A percentile compares a stretch with the other conserved stretches of the same genome.
phyloP scores from a whole-genome alignment of 352 stramenopile genomes.

The Phytophthora brassicae region DNA sequence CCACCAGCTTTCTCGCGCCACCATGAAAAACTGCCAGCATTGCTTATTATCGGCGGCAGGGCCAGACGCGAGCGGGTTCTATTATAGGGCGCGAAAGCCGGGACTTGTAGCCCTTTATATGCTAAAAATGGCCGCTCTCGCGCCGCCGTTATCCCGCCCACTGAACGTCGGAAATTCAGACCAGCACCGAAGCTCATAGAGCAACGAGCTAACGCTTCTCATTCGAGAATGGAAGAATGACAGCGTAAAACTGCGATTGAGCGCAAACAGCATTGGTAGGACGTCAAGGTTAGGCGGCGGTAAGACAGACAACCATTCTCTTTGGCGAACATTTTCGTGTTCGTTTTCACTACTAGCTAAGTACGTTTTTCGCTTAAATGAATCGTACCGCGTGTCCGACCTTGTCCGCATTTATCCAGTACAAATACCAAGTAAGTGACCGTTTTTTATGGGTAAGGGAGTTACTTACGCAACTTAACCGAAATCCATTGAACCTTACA shows the following conservation, averaged over 20 bases:
- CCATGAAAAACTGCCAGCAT: neutral
- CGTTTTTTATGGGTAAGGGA: conserved; percentile 37
- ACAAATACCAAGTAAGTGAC: neutral
- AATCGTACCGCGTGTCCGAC: conserved; percentile 2
- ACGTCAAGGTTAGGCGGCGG: too few species aligned
- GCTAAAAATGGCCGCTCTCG: conserved; percentile 11
- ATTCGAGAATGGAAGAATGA: neutral
- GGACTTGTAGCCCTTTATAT: conserved; percentile 14
- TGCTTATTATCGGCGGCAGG: neutral
- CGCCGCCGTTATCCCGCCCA: conserved; percentile 2
- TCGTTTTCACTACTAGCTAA: neutral
- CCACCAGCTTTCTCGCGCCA: conserved; percentile 6
- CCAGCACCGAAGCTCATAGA: neutral
- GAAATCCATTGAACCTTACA: conserved; percentile 21
- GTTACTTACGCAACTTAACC: conserved; percentile 29
- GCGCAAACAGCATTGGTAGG: neutral
- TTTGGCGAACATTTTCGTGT: conserved; percentile 1
- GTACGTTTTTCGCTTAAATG: conserved; percentile 14
- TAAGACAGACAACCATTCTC: neutral
- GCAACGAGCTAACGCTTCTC: neutral
- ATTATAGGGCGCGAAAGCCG: conserved; percentile 17
- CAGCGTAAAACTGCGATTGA: too few species aligned
- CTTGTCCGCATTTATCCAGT: conserved; percentile 14
- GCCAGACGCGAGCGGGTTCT: conserved; percentile 19
- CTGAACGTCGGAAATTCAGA: conserved; percentile 22